Evolutionary conservation across 768 basidiomycete species (phyloP), one percentile per base, ranked within the genome.

Genomic region (Trametes cinnabarina): DNA sequence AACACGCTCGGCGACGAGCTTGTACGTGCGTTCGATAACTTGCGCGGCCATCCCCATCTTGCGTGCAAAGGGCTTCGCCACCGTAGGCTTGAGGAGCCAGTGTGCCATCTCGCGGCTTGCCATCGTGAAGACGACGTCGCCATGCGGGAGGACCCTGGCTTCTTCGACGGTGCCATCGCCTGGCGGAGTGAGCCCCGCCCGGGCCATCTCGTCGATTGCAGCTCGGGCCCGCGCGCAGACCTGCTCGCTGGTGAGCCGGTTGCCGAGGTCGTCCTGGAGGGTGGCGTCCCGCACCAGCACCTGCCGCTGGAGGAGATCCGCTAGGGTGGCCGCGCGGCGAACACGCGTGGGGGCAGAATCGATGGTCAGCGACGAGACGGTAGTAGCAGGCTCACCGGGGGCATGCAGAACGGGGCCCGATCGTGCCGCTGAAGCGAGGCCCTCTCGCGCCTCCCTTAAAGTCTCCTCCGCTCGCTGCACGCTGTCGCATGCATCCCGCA

Each of bases 1-100:
- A 15, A 57, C 56, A 1, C 30, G 48, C 47, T 57, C 49, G 0
- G 49, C 56, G 2, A 57, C 48, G 0, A 57, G 48, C 32, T 37
- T 50, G 42, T 51, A 57, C 5, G 56, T 57, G 32, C 55, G 47
- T 40, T 50, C 48, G 40, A 57, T 17, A 14, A 57, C 14, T 14
- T 50, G 47, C 5, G 41, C 47, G 0, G 30, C n/a, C 25, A 50
- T 20, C 1, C 55, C 55, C 40, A 57, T 57, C 32, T 57, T 57
- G 19, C 47, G 47, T 6, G 55, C 40, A n/a, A 57, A 57, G 14
- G 26, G 30, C 15, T 49, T 50, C 3, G 30, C 40, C 2, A 57
- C 55, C 5, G 47, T 4, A 12, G 55, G 48, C 17, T 37, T 50
- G 41, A 23, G 48, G 8, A 57, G n/a, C 56, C 49, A 57, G 2